Base-by-base conservation (phyloP, 768 basidiomycete genomes). In the Lactarius pseudohatsudake region DNA sequence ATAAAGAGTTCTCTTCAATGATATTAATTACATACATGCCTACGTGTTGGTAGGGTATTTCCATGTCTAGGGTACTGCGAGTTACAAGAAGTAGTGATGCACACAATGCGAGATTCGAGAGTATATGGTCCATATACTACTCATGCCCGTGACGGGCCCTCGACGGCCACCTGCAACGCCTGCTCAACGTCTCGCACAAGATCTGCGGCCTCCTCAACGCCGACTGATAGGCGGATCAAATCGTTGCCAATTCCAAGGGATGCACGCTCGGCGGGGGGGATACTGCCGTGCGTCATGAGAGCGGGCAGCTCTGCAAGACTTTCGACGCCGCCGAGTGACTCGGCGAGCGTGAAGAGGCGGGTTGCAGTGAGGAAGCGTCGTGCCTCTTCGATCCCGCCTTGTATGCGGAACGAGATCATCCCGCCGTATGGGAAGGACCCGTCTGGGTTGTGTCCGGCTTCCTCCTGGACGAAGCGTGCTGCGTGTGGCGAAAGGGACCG, bases 241-340 rank as follows among this genome's bases (percentile, higher is more conserved):
- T 89, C 85, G 22, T 88, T 88, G 5, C 85, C 85, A 67, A 98
- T 93, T 1, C 96, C 95, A 34, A 94, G 78, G 16, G 77, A 59
- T 34, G 79, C 84, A 13, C 93, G 80, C 76, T 92, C 89, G 1
- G 76, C 85, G 30, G 82, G 81, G 0, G 92, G 88, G 57, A 93
- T 86, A 59, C 84, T 84, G 2, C 85, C 88, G 75, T 97, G 96
- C 9, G 94, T 96, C 95, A 97, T 97, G 77, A 81, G 79, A 54
- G 88, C 86, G 0, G 95, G 96, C 55, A 91, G 82, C 76, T 98
- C 95, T 0, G 91, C 91, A 40, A 98, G 77, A 75, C 87, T 90
- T 82, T 98, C 96, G 6, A 97, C 92, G 0, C 95, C 96, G 1
- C 96, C 96, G 5, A 98, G 77, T 30, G 86, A 88, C 82, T 96